These are phyloP conservation scores for Podospora bellae-mahoneyi DNA, from an alignment of 495 filamentous ascomycete species.

Conservation along the genomic window DNA sequence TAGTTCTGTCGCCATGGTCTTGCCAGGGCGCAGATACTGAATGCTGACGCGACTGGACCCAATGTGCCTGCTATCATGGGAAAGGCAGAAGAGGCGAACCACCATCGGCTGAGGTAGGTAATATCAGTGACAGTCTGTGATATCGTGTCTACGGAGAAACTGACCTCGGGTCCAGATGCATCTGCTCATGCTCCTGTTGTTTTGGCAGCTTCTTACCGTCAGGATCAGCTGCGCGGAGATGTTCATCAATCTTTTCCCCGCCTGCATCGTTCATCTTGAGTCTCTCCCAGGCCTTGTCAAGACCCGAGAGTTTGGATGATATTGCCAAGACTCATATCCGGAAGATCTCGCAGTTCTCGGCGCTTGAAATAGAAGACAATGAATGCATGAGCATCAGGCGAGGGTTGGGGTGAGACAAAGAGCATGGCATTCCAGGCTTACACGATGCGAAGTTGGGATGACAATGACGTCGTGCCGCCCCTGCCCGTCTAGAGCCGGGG, in stretches of 20 bases:
- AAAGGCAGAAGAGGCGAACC: slow-evolving; percentile 79
- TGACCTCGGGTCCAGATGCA: slow-evolving; percentile 56
- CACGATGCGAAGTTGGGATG: background rate
- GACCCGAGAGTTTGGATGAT: no score
- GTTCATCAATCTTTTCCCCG: slow-evolving; percentile 28
- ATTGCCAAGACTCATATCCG: slow-evolving; percentile 3
- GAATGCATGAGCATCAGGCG: background rate
- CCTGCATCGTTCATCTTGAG: slow-evolving; percentile 32
- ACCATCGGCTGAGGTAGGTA: slow-evolving; percentile 60
- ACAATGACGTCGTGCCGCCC: background rate
- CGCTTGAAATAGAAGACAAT: no score
- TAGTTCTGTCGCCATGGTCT: slow-evolving; percentile 68
- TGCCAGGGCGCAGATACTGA: slow-evolving; percentile 75
- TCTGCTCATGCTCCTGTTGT: slow-evolving; percentile 29
- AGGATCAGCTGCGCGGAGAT: slow-evolving; percentile 20
- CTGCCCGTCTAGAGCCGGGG: background rate
- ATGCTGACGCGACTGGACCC: slow-evolving; percentile 75
- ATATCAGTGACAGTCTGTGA: background rate
- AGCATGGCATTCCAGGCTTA: background rate
- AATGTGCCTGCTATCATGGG: slow-evolving; percentile 80
- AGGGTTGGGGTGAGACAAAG: background rate
- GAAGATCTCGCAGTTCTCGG: background rate
- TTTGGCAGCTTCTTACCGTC: slow-evolving; percentile 19
- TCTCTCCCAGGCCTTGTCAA: background rate
- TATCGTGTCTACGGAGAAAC: slow-evolving; percentile 11